Conservation (phyloP, 2,329 filamentous ascomycete genomes). For the Paraphoma chrysanthemicola region DNA sequence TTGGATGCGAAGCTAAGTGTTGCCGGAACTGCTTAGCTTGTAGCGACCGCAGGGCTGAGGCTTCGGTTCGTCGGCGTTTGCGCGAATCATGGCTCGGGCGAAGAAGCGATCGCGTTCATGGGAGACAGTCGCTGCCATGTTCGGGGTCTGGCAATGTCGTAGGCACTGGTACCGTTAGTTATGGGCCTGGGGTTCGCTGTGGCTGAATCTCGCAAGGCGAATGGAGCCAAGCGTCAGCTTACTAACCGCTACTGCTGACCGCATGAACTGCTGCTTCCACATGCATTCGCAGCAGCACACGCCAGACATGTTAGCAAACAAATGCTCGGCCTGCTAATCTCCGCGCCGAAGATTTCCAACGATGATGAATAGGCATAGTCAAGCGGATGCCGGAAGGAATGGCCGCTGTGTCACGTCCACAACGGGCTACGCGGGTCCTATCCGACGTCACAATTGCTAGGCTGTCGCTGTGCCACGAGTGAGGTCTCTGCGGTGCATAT, state of each 20-base stretch:
- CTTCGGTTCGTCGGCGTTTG: background rate
- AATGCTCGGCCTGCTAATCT: background rate
- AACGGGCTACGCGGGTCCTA: background rate
- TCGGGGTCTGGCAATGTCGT: too few relatives aligned
- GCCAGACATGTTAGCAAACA: background rate
- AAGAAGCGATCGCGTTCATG: too few relatives aligned
- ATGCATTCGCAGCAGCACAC: too few relatives aligned
- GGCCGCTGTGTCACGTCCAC: background rate
- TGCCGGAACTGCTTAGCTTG: background rate
- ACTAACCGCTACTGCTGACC: too few relatives aligned
- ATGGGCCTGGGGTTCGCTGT: too few relatives aligned
- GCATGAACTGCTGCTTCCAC: too few relatives aligned
- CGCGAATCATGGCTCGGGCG: too few relatives aligned
- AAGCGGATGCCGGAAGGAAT: background rate
- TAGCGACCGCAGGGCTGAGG: background rate
- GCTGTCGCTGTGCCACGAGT: background rate
- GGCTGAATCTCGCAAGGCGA: too few relatives aligned
- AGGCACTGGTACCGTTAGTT: too few relatives aligned
- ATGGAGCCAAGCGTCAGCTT: too few relatives aligned
- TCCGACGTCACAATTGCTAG: conserved; percentile 6
- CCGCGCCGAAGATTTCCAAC: background rate
- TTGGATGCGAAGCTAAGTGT: background rate
- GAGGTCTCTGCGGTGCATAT: conserved; percentile 14
- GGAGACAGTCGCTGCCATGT: too few relatives aligned
- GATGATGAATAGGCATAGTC: background rate